Evolutionary conservation across 129 eudicot species (phyloP).

Genomic region (Saussurea involucrata): DNA sequence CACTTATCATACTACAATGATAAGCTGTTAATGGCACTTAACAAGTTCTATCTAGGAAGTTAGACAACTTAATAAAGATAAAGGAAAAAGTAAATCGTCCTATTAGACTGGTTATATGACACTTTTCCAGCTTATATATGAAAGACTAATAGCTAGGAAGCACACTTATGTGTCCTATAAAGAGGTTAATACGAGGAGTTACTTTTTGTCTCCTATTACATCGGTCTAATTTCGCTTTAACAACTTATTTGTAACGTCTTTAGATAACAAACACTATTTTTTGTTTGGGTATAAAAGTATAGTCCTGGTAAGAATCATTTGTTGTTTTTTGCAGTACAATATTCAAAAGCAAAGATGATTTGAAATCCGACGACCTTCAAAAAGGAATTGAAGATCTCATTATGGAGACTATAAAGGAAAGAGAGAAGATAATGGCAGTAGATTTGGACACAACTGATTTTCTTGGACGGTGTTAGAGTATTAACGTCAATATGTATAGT

Average conservation of each 20-base stretch:
- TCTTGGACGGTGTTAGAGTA: conserved; percentile 30
- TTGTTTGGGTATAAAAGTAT: no score
- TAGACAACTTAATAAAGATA: no score
- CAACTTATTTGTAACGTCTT: not conserved
- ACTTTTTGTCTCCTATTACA: not conserved
- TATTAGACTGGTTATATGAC: no score
- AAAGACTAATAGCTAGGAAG: no score
- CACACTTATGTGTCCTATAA: no score
- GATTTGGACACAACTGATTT: conserved; percentile 19
- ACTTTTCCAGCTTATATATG: no score
- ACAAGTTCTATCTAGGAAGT: no score
- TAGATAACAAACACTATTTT: not conserved
- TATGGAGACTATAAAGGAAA: conserved; percentile 15
- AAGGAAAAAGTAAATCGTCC: no score
- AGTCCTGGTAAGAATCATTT: not conserved
- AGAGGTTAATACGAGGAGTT: no score
- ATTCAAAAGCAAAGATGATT: conserved; percentile 19
- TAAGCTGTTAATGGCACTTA: not conserved
- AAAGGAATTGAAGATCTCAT: conserved; percentile 18
- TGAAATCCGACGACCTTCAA: conserved; percentile 30
- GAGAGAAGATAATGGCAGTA: conserved; percentile 17
- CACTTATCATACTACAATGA: no score
- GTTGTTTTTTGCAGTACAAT: conserved; percentile 20
- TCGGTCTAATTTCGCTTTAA: not conserved
- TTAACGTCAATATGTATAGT: no score